Evolutionary conservation across 768 basidiomycete genomes (phyloP).

Genomic region (Agaricus subrufescens): DNA sequence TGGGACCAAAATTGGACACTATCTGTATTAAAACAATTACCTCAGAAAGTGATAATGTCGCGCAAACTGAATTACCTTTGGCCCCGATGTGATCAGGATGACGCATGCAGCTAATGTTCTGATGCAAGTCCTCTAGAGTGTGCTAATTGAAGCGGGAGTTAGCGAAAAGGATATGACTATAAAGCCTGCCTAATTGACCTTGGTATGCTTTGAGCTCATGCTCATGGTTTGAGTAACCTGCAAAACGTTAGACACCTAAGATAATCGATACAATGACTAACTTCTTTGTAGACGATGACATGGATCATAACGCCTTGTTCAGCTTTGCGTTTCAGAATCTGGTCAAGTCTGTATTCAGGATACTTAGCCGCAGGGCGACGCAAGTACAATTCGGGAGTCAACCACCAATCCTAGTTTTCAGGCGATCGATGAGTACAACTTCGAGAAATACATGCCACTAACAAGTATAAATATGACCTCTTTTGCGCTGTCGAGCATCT

Average conservation of each 20-base stretch:
- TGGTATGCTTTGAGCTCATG: constrained; percentile 85
- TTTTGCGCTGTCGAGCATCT: constrained; percentile 77
- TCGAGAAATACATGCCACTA: constrained; percentile 11
- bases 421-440: neutral
- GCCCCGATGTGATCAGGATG: constrained; percentile 89
- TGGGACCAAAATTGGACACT: constrained; percentile 87
- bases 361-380: constrained; percentile 85
- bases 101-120: constrained; percentile 84
- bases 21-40: constrained; percentile 37
- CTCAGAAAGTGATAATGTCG: neutral
- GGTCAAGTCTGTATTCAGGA: constrained; percentile 87
- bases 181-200: constrained; percentile 28
- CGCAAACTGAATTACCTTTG: constrained; percentile 39
- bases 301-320: constrained; percentile 89
- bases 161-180: neutral
- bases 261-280: constrained; percentile 14
- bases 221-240: constrained; percentile 89
- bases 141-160: constrained; percentile 33
- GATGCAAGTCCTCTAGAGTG: constrained; percentile 75
- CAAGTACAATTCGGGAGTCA: constrained; percentile 91
- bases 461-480: constrained; percentile 89
- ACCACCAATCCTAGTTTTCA: constrained; percentile 75
- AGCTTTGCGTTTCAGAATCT: constrained; percentile 82
- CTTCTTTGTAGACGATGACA: constrained; percentile 94
- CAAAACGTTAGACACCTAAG: neutral